These are phyloP conservation scores for Lachnellula occidentalis DNA, from an alignment of 2,329 filamentous ascomycete genomes.

Conservation along the genomic window DNA sequence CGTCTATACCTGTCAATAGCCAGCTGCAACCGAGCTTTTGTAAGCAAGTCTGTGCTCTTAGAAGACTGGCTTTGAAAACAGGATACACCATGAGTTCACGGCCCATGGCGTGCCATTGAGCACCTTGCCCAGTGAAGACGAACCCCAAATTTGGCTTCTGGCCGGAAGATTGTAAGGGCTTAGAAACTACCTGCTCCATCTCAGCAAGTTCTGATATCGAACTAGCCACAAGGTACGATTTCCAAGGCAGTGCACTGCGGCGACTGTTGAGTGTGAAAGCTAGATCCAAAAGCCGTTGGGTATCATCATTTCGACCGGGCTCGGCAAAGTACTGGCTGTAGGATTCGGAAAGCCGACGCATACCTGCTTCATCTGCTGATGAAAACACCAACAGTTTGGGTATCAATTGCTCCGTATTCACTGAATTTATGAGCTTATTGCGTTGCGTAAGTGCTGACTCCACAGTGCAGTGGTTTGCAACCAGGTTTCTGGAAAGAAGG, in stretches of 20 bases:
- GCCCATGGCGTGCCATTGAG: slow-evolving; percentile 22
- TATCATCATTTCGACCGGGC: too few relatives aligned
- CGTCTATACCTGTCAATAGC: not conserved
- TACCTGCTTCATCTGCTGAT: slow-evolving; percentile 1
- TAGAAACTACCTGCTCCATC: slow-evolving; percentile 22
- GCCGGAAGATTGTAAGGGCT: not conserved
- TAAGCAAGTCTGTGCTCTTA: too few relatives aligned
- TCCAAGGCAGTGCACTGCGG: slow-evolving; percentile 7
- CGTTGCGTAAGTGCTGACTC: not conserved
- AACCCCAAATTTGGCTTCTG: not conserved
- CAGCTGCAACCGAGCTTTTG: not conserved
- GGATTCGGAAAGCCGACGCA: not conserved
- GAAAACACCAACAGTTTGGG: slow-evolving; percentile 4
- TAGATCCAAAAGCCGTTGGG: not conserved
- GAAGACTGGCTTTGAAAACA: not conserved
- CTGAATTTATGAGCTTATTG: not conserved
- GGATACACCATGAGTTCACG: slow-evolving; percentile 9
- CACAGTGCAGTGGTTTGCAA: not conserved
- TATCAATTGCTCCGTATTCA: not conserved
- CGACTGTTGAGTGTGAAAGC: slow-evolving; percentile 8
- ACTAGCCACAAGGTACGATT: slow-evolving; percentile 2
- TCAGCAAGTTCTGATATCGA: not conserved
- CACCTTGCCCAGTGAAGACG: slow-evolving; percentile 12
- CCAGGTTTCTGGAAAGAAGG: not conserved
- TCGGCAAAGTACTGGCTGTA: not conserved